These are phyloP conservation scores for Berkeleyomyces rouxiae DNA, from an alignment of 2,329 filamentous ascomycete species.

Conservation along the genomic window DNA sequence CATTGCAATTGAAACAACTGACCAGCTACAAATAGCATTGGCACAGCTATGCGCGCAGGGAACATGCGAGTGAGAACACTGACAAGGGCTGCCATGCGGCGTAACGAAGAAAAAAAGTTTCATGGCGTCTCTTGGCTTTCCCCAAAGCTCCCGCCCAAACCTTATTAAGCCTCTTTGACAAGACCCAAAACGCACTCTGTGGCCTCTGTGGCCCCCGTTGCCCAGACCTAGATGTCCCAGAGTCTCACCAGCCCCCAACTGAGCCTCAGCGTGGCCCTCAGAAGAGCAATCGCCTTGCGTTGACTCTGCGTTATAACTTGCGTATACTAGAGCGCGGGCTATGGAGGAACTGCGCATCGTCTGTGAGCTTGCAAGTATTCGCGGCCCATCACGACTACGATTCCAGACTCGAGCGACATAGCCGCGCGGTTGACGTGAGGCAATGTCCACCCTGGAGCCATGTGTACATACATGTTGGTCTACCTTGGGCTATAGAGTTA, in stretches of 20 bases:
- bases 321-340: too few relatives aligned
- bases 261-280: not conserved
- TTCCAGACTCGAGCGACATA: too few relatives aligned
- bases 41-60: not conserved
- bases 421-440: too few relatives aligned
- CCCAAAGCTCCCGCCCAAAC: not conserved
- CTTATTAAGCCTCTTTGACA: not conserved
- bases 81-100: not conserved
- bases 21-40: not conserved
- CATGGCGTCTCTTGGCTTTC: not conserved
- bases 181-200: not conserved
- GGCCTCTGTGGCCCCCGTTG: too few relatives aligned
- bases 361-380: too few relatives aligned
- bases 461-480: too few relatives aligned
- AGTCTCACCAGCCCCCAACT: not conserved
- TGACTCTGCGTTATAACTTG: too few relatives aligned
- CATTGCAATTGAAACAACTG: not conserved
- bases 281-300: not conserved
- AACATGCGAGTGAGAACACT: not conserved
- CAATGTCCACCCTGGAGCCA: too few relatives aligned
- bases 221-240: not conserved
- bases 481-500: too few relatives aligned
- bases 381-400: too few relatives aligned
- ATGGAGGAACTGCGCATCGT: too few relatives aligned
- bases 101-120: not conserved